A percentile compares a stretch with the other conserved stretches of the same genome.
Evolutionary conservation across 2,329 filamentous ascomycete species (phyloP).

Genomic region (Aureobasidium sp.): DNA sequence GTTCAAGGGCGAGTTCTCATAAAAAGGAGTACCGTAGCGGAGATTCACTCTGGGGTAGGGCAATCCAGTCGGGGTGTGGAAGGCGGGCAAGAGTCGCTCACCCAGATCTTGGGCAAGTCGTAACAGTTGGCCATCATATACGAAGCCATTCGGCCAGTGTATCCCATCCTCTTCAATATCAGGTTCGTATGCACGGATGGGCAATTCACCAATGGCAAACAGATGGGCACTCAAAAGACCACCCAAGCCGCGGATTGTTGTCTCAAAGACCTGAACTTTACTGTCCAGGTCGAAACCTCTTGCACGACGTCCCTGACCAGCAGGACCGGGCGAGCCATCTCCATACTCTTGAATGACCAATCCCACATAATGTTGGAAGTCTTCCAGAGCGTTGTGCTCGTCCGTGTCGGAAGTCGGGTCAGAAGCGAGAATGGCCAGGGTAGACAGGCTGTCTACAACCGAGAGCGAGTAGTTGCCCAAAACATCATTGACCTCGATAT

Average conservation of each 20-base stretch:
- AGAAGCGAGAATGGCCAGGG: constrained; percentile 83
- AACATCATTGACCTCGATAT: constrained; percentile 87
- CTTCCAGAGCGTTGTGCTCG: constrained; percentile 45
- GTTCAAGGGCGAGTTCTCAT: constrained; percentile 75
- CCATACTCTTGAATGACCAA: constrained; percentile 76
- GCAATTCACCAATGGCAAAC: constrained; percentile 84
- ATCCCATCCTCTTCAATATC: constrained; percentile 41
- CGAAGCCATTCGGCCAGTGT: constrained; percentile 60
- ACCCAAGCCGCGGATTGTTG: constrained; percentile 86
- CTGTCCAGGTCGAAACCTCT: constrained; percentile 90
- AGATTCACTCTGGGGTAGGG: constrained; percentile 94
- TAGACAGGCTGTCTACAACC: constrained; percentile 88
- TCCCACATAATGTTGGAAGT: constrained; percentile 72
- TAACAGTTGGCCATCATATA: constrained; percentile 82
- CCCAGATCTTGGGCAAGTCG: constrained; percentile 83
- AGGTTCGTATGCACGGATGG: constrained; percentile 70
- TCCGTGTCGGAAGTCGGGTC: constrained; percentile 48
- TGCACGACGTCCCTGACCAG: constrained; percentile 62
- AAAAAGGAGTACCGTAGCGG: constrained; percentile 84
- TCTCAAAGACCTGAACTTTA: constrained; percentile 98
- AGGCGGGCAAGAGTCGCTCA: constrained; percentile 77
- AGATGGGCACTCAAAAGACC: constrained; percentile 87
- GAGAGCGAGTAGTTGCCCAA: constrained; percentile 96
- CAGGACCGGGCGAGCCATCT: constrained; percentile 63
- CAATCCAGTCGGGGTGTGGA: constrained; percentile 82